These are phyloP conservation scores for Thuidium tamariscinum DNA, from an alignment of 225 moss, liverwort and hornwort genomes.

Conservation along the genomic window DNA sequence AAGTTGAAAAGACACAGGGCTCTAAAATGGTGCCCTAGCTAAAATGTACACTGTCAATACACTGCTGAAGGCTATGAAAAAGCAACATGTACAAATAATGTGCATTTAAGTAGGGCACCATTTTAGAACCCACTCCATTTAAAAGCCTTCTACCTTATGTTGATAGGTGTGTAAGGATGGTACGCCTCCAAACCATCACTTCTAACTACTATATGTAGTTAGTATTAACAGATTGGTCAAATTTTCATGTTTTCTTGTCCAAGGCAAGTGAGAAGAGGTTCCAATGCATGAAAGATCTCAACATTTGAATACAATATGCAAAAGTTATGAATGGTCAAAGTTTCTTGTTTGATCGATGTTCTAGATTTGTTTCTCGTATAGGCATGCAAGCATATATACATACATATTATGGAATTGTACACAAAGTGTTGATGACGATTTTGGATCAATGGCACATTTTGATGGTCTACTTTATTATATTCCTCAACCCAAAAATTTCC, in stretches of 20 bases:
- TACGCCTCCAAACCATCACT: too few relatives aligned
- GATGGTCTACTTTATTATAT: background rate
- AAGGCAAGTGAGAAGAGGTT: background rate
- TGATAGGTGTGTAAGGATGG: too few relatives aligned
- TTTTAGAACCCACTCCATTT: too few relatives aligned
- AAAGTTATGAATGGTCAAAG: background rate
- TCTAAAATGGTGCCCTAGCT: too few relatives aligned
- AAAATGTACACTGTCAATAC: too few relatives aligned
- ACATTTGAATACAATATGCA: background rate
- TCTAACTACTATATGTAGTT: too few relatives aligned
- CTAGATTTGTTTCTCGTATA: background rate
- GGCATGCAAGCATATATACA: background rate
- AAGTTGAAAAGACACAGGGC: too few relatives aligned
- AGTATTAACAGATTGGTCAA: background rate
- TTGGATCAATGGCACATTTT: accelerated
- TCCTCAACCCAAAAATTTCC: background rate
- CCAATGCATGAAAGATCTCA: background rate
- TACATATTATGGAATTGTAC: background rate
- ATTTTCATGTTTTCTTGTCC: background rate
- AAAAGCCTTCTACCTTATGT: too few relatives aligned
- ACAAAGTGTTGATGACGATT: background rate
- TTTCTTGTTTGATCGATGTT: background rate
- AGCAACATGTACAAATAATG: too few relatives aligned
- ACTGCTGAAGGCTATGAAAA: too few relatives aligned
- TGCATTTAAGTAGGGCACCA: too few relatives aligned